Conservation (phyloP, 768 basidiomycete species). For the Pulveroboletus sp. region DNA sequence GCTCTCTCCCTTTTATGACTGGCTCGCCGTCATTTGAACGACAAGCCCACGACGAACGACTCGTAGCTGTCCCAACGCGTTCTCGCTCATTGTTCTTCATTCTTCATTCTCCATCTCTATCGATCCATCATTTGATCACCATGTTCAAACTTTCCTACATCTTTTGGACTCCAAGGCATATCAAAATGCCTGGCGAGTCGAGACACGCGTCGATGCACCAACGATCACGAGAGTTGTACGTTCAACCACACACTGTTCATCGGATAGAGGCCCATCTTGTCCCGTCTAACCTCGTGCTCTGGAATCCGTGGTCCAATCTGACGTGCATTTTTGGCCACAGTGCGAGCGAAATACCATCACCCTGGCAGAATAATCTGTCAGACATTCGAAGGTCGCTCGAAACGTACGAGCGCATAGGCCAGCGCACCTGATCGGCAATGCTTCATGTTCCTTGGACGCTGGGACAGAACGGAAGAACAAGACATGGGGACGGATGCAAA, state of each 20-base stretch:
- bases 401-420: constrained; percentile 12
- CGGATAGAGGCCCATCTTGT: neutral
- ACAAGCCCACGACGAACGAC: neutral
- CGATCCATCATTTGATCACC: neutral
- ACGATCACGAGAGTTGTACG: constrained; percentile 25
- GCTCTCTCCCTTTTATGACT: neutral
- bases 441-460: too few relatives aligned
- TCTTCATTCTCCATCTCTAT: neutral
- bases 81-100: too few relatives aligned
- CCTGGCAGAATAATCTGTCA: constrained; percentile 26
- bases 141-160: constrained; percentile 49
- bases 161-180: constrained; percentile 47
- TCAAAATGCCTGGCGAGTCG: constrained; percentile 46
- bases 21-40: neutral
- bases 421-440: constrained; percentile 9
- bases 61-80: neutral
- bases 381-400: constrained; percentile 32
- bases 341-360: constrained; percentile 26
- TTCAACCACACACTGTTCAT: neutral
- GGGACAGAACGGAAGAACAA: neutral
- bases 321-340: constrained; percentile 1
- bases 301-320: constrained; percentile 4
- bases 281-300: neutral
- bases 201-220: constrained; percentile 19
- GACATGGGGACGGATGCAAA: neutral